Evolutionary conservation across 192 early-diverging fungal genomes (phyloP).

Genomic region (Podila verticillata): DNA sequence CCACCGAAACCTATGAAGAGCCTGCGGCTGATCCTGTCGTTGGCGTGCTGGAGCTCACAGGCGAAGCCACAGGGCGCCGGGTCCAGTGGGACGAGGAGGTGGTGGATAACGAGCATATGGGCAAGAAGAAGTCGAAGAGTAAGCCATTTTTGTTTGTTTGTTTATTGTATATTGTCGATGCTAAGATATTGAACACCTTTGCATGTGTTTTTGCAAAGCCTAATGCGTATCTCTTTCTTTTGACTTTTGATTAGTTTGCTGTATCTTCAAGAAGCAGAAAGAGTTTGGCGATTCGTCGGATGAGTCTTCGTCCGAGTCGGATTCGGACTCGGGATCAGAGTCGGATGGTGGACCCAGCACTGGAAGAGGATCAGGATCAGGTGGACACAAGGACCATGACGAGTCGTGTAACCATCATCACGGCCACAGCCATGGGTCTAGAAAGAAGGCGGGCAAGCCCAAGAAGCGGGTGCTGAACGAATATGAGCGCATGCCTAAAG

Average conservation of each 20-base stretch:
- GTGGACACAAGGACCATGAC: conserved; percentile 1
- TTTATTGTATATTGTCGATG: conserved; percentile 1
- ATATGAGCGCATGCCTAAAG: conserved; percentile 46
- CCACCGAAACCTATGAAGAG: conserved; percentile 27
- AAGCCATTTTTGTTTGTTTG: conserved; percentile 7
- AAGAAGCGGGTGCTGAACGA: conserved; percentile 38
- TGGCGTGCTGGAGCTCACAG: conserved; percentile 62
- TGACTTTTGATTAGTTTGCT: conserved; percentile 65
- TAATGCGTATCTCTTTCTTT: neutral
- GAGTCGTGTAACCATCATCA: conserved; percentile 20
- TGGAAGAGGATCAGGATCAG: neutral
- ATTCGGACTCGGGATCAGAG: conserved; percentile 36
- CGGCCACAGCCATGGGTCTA: conserved; percentile 3
- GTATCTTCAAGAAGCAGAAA: conserved; percentile 74
- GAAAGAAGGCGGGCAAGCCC: conserved; percentile 11
- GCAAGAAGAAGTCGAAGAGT: conserved; percentile 78
- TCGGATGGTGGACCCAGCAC: conserved; percentile 39
- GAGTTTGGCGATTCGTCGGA: conserved; percentile 61
- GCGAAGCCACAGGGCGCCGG: conserved; percentile 53
- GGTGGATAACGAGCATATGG: conserved; percentile 75
- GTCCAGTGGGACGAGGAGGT: conserved; percentile 76
- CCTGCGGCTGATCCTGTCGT: conserved; percentile 1
- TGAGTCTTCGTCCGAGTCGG: conserved; percentile 55
- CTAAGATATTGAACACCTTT: no score
- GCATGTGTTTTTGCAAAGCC: neutral